phyloP scores from a whole-genome alignment of 768 basidiomycete genomes.

The Sarcodon aspratus region DNA sequence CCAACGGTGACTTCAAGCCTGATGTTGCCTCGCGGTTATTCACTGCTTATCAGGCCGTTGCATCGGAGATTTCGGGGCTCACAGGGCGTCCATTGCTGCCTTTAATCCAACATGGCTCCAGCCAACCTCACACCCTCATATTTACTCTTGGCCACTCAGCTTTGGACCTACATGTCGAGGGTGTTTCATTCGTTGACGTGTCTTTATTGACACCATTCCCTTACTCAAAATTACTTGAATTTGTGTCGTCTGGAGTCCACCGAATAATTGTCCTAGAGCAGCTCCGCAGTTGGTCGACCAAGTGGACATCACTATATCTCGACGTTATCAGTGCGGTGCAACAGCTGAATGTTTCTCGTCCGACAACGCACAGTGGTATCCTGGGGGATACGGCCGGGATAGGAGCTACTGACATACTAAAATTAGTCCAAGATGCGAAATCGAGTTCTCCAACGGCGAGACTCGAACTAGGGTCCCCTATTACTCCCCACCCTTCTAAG shows the following conservation, averaged over 20 bases:
- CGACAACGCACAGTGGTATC: conserved; percentile 49
- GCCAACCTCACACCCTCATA: conserved; percentile 54
- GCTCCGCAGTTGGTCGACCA: conserved; percentile 59
- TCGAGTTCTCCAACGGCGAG: conserved; percentile 26
- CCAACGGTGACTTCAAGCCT: conserved; percentile 11
- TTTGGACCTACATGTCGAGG: conserved; percentile 34
- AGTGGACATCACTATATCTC: conserved; percentile 83
- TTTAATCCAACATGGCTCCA: conserved; percentile 35
- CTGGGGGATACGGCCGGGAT: conserved; percentile 39
- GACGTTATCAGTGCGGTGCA: conserved; percentile 71
- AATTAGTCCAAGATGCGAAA: conserved; percentile 35
- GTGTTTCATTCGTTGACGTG: conserved; percentile 52
- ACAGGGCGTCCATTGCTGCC: conserved; percentile 53
- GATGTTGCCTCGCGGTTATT: conserved; percentile 23
- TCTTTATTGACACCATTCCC: conserved; percentile 62
- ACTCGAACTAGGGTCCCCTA: conserved; percentile 36
- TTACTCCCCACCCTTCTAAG: conserved; percentile 7
- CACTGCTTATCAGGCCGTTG: conserved; percentile 57
- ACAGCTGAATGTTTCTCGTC: conserved; percentile 31
- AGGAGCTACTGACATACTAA: conserved; percentile 31
- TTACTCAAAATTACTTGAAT: conserved; percentile 30
- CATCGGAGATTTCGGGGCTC: conserved; percentile 50
- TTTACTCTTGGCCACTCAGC: conserved; percentile 53
- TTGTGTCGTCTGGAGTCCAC: conserved; percentile 49
- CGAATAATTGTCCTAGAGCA: conserved; percentile 80